A percentile compares a stretch with the other conserved stretches of the same genome.
These are phyloP conservation scores for Mortierella sp. DNA, from an alignment of 371 early-diverging fungal genomes.

Conservation along the genomic window DNA sequence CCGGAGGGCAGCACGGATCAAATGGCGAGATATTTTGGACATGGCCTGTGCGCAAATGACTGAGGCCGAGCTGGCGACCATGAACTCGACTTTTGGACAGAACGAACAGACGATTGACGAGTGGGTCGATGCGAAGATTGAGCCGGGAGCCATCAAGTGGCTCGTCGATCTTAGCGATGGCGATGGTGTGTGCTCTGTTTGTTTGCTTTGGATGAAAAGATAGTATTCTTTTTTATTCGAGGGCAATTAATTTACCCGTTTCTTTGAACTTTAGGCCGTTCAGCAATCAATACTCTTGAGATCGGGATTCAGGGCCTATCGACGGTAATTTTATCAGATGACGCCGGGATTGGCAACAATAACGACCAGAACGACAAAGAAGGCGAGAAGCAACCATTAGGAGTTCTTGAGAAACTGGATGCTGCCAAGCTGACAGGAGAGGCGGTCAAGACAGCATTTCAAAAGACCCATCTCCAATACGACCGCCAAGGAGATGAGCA, in stretches of 20 bases:
- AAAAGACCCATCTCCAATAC: constrained; percentile 84
- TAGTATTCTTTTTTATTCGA: not conserved
- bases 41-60: constrained; percentile 59
- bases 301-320: constrained; percentile 64
- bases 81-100: constrained; percentile 34
- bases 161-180: constrained; percentile 78
- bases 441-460: constrained; percentile 72
- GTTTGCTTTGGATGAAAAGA: not conserved
- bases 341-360: not conserved
- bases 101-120: constrained; percentile 58
- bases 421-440: constrained; percentile 59
- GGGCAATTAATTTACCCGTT: not conserved
- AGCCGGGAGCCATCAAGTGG: constrained; percentile 65
- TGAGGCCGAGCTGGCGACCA: constrained; percentile 21
- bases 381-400: not conserved
- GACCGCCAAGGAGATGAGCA: constrained; percentile 91
- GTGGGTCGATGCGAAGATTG: constrained; percentile 51
- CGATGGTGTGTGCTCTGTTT: constrained; percentile 64
- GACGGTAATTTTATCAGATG: constrained; percentile 24
- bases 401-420: constrained; percentile 26
- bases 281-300: constrained; percentile 79
- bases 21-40: constrained; percentile 52
- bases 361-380: not conserved
- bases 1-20: constrained; percentile 65
- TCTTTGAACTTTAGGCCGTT: constrained; percentile 63